Evolutionary conservation across 116 monocot genomes (phyloP).

Genomic region (Papilionanthe hybrid): DNA sequence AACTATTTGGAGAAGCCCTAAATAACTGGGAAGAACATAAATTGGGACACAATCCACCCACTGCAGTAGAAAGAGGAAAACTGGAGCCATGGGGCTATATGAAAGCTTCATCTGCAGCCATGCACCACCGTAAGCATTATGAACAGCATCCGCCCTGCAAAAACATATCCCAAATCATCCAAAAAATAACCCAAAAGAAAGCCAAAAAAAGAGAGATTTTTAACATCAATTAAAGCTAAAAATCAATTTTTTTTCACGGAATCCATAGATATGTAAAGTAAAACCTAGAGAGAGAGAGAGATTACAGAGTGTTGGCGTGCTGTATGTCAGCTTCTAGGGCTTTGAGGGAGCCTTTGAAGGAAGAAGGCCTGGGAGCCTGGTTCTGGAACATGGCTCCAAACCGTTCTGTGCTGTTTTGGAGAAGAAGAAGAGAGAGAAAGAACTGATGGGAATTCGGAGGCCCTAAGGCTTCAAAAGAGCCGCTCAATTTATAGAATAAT

Average conservation of each 20-base stretch:
- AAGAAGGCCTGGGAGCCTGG: conserved; percentile 30
- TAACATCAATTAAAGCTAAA: conserved; percentile 1
- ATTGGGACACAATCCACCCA: conserved; percentile 61
- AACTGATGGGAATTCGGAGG: not conserved
- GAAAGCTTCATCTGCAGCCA: conserved; percentile 88
- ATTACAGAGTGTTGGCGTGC: conserved; percentile 88
- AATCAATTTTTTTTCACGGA: not conserved
- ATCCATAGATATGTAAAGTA: not conserved
- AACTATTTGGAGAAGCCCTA: conserved; percentile 74
- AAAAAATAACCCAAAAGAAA: not conserved
- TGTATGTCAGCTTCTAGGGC: conserved; percentile 79
- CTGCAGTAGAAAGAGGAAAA: conserved; percentile 62
- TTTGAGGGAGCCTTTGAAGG: conserved; percentile 66
- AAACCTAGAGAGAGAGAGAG: not conserved
- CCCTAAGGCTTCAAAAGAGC: not conserved
- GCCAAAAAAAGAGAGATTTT: not conserved
- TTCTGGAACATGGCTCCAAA: conserved; percentile 53
- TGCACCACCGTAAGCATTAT: conserved; percentile 70
- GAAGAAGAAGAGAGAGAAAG: not conserved
- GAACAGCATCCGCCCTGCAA: conserved; percentile 71
- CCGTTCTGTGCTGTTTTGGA: not conserved
- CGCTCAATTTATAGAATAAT: not conserved
- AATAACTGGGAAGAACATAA: conserved; percentile 61
- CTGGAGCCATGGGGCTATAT: conserved; percentile 62
- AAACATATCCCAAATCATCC: not conserved